These are phyloP conservation scores for Candida ficus DNA, from an alignment of 805 yeast species.

Conservation along the genomic window DNA sequence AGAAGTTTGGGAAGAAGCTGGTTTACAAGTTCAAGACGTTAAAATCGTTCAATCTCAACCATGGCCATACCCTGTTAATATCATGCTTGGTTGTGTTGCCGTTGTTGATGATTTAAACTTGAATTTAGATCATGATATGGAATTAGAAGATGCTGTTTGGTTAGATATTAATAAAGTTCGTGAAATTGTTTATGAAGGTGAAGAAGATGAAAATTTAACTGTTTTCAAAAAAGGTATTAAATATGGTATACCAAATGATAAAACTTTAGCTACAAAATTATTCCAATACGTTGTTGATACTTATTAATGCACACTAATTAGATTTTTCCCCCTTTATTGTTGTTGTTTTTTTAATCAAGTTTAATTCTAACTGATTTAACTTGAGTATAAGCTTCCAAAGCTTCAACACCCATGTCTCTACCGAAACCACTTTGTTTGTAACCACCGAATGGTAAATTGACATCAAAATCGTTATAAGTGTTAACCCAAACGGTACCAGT, in stretches of 20 bases:
- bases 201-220: conserved; percentile 19
- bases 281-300: conserved; percentile 21
- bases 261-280: conserved; percentile 22
- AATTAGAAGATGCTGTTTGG: conserved; percentile 83
- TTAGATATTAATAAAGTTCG: conserved; percentile 52
- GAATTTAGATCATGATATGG: conserved; percentile 73
- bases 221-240: conserved; percentile 11
- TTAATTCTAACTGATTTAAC: conserved; percentile 67
- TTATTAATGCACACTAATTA: no score
- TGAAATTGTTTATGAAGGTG: conserved; percentile 29
- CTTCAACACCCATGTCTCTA: conserved; percentile 80
- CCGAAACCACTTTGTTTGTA: conserved; percentile 77
- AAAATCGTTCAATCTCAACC: conserved; percentile 76
- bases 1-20: conserved; percentile 95
- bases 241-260: conserved; percentile 24
- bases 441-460: conserved; percentile 77
- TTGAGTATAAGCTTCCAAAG: conserved; percentile 70
- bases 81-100: conserved; percentile 90
- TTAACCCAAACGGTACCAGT: conserved; percentile 80
- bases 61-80: conserved; percentile 95
- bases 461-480: conserved; percentile 74
- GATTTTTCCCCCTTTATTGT: no score
- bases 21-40: conserved; percentile 54
- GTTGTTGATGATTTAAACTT: conserved; percentile 60
- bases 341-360: conserved; percentile 31